Evolutionary conservation across 805 yeast genomes (phyloP), one percentile per base, ranked within the genome.

Genomic region (Kazachstania viticola): DNA sequence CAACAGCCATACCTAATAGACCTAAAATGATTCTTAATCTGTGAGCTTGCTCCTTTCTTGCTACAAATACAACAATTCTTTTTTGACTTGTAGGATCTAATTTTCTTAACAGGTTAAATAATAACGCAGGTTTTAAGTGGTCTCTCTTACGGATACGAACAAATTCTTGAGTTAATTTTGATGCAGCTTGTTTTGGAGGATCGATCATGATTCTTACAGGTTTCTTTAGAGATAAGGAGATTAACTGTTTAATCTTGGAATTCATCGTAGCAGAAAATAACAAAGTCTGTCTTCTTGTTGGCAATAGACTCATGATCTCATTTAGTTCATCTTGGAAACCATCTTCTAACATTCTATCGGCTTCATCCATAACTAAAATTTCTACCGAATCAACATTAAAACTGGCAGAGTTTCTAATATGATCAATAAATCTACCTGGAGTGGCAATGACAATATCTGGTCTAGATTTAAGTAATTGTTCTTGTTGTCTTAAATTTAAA

Each of bases 321-420:
- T 84, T 79, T 44, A 91, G 65, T 60, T 91, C 98, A 32, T 76
- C 83, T 59, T 87, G 95, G 73, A 91, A 91, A 51, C 99, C 99
- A 61, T 91, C 99, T 56, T 91, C 99, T 46, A 91, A 69, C 97
- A 91, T 91, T 64, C 98, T 76, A 68, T 91, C 98, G 38, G 98
- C 98, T 65, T 91, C 98, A 64, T 91, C 98, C 45, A 91, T 69
- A 19, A 91, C 93, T 47, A 91, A 65, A 33, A 91, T 81, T 62
- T 91, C 98, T 30, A 91, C 91, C 21, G 76, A 68, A 44, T 91
- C 97, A 29, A 85, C 93, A 30, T 75, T 74, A 56, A 91, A 91
- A 32, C 91, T 79, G 6, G 95, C 84, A 5, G 97, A 87, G 62
- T 91, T 91, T 53, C 97, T 69, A 35, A 91, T 74, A 60, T 91